These are phyloP conservation scores for Lecanicillium sp. DNA, from an alignment of 2,329 filamentous ascomycete species.

Conservation along the genomic window DNA sequence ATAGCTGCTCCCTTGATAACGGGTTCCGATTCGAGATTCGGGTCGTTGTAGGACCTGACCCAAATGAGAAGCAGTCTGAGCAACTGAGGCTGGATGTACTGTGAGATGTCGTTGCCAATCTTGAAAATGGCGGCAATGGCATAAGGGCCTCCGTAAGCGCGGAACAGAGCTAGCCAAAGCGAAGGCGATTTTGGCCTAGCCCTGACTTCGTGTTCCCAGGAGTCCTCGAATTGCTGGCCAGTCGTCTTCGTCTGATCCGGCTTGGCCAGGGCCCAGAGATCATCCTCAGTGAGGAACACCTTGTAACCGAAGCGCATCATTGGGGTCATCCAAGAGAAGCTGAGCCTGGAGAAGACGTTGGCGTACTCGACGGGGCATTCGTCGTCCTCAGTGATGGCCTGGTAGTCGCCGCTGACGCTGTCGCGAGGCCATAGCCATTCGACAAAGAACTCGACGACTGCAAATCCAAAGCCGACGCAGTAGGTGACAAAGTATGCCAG, in stretches of 20 bases:
- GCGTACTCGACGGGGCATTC: slow-evolving; percentile 80
- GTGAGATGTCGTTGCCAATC: slow-evolving; percentile 72
- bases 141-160: slow-evolving; percentile 80
- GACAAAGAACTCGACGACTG: slow-evolving; percentile 61
- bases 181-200: slow-evolving; percentile 50
- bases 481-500: slow-evolving; percentile 73
- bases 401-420: slow-evolving; percentile 44
- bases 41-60: slow-evolving; percentile 64
- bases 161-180: slow-evolving; percentile 78
- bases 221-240: slow-evolving; percentile 57
- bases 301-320: slow-evolving; percentile 95
- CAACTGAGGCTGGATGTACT: slow-evolving; percentile 87
- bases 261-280: slow-evolving; percentile 85
- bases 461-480: slow-evolving; percentile 61
- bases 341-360: slow-evolving; percentile 85
- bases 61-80: slow-evolving; percentile 77
- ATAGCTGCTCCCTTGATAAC: slow-evolving; percentile 79
- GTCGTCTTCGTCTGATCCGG: slow-evolving; percentile 72
- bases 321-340: slow-evolving; percentile 98
- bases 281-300: slow-evolving; percentile 84
- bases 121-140: slow-evolving; percentile 78
- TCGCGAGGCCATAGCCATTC: slow-evolving; percentile 86
- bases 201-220: slow-evolving; percentile 72
- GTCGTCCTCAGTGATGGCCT: slow-evolving; percentile 48
- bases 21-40: slow-evolving; percentile 54